Conservation (phyloP, 176 grass and related monocot species). For the Ananas comosus region DNA sequence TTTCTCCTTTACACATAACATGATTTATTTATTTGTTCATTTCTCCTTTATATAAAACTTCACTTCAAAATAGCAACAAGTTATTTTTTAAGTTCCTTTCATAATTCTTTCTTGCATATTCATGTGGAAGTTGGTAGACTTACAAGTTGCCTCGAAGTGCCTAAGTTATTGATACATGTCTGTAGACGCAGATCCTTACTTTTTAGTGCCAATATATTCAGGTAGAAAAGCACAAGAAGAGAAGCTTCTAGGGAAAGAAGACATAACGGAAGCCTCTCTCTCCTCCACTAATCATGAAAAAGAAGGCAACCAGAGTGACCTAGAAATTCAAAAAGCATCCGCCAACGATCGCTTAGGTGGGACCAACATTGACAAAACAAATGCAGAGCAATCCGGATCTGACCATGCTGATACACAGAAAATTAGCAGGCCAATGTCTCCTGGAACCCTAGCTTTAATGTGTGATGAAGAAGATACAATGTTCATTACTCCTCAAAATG, state of each 20-base stretch:
- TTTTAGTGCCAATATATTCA: slow-evolving; percentile 26
- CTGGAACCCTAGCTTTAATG: slow-evolving; percentile 76
- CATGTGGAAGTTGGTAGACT: neutral
- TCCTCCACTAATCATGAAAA: slow-evolving; percentile 44
- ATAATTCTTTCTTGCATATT: neutral
- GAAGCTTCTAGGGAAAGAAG: slow-evolving; percentile 37
- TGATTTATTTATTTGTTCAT: too few species aligned
- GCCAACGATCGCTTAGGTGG: slow-evolving; percentile 32
- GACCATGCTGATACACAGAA: slow-evolving; percentile 48
- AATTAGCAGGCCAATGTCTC: slow-evolving; percentile 68
- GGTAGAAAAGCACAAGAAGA: slow-evolving; percentile 48
- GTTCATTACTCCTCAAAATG: slow-evolving; percentile 42
- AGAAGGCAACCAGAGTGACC: slow-evolving; percentile 31
- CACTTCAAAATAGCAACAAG: neutral
- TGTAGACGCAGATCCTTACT: slow-evolving; percentile 1
- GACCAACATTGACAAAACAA: slow-evolving; percentile 27
- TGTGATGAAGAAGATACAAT: slow-evolving; percentile 76
- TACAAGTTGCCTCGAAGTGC: neutral
- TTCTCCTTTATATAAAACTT: neutral
- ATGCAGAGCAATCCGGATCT: slow-evolving; percentile 39
- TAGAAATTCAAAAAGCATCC: slow-evolving; percentile 29
- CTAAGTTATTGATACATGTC: neutral
- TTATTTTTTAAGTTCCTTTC: neutral
- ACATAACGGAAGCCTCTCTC: slow-evolving; percentile 15
- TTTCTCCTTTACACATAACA: too few species aligned